phyloP scores from a whole-genome alignment of 495 filamentous ascomycete genomes.

The Tuber magnatum region DNA sequence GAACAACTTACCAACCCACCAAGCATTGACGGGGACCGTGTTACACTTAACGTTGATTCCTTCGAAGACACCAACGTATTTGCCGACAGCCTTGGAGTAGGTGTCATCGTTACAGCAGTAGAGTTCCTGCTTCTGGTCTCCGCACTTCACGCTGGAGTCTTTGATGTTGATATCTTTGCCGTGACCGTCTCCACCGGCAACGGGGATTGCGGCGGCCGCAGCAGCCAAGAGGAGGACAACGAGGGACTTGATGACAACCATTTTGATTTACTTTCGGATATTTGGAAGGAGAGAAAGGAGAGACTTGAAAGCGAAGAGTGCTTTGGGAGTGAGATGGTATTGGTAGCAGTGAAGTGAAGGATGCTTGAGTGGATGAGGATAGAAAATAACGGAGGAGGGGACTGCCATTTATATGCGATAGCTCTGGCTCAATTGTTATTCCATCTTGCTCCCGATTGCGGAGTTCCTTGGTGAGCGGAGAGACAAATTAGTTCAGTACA shows the following conservation, averaged over 20 bases:
- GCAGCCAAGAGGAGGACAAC: background rate
- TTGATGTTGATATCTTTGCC: background rate
- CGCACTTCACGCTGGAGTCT: background rate
- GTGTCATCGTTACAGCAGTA: background rate
- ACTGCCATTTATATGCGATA: background rate
- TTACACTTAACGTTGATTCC: background rate
- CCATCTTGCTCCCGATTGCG: background rate
- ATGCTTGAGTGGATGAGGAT: background rate
- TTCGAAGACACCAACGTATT: background rate
- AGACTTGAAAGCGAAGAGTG: background rate
- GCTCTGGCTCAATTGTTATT: background rate
- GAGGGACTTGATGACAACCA: conserved; percentile 1
- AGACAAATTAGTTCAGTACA: background rate
- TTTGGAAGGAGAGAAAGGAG: background rate
- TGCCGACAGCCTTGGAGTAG: background rate
- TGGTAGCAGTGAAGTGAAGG: background rate
- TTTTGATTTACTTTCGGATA: background rate
- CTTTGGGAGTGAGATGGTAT: background rate
- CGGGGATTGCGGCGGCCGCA: background rate
- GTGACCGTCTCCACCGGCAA: background rate
- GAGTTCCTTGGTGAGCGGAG: background rate
- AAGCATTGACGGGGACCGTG: background rate
- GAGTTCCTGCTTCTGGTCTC: background rate
- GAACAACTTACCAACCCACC: background rate
- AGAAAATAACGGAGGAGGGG: background rate